Conservation (phyloP, 2,329 filamentous ascomycete species). For the Saccharata proteae region DNA sequence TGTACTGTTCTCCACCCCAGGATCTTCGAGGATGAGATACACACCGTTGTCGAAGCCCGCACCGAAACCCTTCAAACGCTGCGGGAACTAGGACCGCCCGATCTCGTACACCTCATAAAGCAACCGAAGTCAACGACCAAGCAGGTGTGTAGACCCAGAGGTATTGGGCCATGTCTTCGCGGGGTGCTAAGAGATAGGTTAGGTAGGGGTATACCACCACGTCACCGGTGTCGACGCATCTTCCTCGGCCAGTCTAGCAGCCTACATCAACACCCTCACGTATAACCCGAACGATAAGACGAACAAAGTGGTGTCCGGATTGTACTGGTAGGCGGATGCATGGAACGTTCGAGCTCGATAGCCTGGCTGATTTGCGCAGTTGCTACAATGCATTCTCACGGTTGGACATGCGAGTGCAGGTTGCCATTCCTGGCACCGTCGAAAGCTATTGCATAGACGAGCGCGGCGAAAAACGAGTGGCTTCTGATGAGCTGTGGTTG, state of each 20-base stretch:
- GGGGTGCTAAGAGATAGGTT: conserved; percentile 2
- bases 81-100: conserved; percentile 87
- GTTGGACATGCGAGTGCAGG: conserved; percentile 95
- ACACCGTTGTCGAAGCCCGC: conserved; percentile 83
- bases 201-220: conserved; percentile 95
- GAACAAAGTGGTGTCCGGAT: conserved; percentile 82
- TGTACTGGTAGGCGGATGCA: conserved; percentile 62
- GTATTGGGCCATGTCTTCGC: not conserved
- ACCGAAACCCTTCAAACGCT: conserved; percentile 78
- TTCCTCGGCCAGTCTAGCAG: conserved; percentile 89
- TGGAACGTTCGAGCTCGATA: not conserved
- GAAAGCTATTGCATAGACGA: conserved; percentile 98
- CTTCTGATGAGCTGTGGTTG: conserved; percentile 88
- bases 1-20: conserved; percentile 34
- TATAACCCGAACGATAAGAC: conserved; percentile 76
- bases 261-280: conserved; percentile 96
- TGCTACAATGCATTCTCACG: conserved; percentile 99
- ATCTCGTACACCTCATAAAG: conserved; percentile 90
- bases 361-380: conserved; percentile 30
- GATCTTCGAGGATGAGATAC: conserved; percentile 84
- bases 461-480: conserved; percentile 84
- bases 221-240: conserved; percentile 95
- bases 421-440: conserved; percentile 90
- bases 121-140: conserved; percentile 48
- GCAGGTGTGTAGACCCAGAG: conserved; percentile 33